Evolutionary conservation across 345 rosid genomes (phyloP).

Genomic region (Eutrema heterophyllum): DNA sequence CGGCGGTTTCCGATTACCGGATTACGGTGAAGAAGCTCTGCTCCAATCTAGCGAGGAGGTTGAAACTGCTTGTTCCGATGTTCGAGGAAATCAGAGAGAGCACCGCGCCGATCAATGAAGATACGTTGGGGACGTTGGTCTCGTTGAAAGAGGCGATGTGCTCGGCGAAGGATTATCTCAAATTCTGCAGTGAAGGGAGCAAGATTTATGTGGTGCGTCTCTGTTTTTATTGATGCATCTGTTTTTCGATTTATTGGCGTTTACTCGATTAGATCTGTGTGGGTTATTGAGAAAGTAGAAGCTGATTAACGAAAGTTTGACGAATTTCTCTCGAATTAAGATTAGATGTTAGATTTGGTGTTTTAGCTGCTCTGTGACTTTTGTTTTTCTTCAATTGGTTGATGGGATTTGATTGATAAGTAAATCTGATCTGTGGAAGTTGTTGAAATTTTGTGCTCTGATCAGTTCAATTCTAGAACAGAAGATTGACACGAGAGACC

Average conservation of each 20-base stretch:
- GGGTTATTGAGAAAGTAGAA: slow-evolving; percentile 11
- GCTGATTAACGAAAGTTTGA: not conserved
- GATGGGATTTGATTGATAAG: slow-evolving; percentile 8
- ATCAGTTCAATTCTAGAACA: not conserved
- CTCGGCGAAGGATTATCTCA: slow-evolving; percentile 61
- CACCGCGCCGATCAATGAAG: slow-evolving; percentile 52
- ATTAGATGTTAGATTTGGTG: not conserved
- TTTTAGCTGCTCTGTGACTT: not conserved
- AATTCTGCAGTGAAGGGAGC: slow-evolving; percentile 80
- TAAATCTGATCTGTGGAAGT: not conserved
- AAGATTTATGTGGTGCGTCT: slow-evolving; percentile 86
- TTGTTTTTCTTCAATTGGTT: not conserved
- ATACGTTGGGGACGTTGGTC: slow-evolving; percentile 38
- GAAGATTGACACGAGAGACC: slow-evolving; percentile 1
- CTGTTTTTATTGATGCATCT: not conserved
- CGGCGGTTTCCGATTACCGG: slow-evolving; percentile 54
- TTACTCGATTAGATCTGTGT: slow-evolving; percentile 39
- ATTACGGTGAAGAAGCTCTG: slow-evolving; percentile 68
- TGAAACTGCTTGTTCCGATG: slow-evolving; percentile 77
- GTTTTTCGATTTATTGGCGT: not conserved
- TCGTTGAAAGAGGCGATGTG: slow-evolving; percentile 46
- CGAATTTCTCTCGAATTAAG: not conserved
- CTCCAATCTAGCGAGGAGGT: slow-evolving; percentile 67
- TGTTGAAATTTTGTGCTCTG: not conserved
- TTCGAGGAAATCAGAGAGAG: slow-evolving; percentile 77